Evolutionary conservation across 2,329 filamentous ascomycete genomes (phyloP).

Genomic region (Didymosphaeria variabile): DNA sequence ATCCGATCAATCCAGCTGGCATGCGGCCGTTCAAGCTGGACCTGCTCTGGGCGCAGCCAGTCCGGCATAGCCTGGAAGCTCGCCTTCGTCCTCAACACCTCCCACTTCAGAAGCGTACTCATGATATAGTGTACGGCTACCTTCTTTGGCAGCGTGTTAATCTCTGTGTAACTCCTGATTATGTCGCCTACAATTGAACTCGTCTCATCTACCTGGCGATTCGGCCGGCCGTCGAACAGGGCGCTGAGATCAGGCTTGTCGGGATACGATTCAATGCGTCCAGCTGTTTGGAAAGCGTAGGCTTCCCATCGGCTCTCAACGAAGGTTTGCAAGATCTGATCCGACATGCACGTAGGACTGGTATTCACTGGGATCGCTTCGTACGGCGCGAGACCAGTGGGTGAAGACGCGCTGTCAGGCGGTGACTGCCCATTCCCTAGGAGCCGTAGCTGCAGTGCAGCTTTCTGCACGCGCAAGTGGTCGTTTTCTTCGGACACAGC

Average conservation of each 20-base stretch:
- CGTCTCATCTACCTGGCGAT: conserved; percentile 29
- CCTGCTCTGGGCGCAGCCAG: conserved; percentile 31
- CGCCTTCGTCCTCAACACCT: conserved; percentile 27
- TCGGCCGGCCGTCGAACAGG: conserved; percentile 27
- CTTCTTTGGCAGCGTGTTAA: conserved; percentile 35
- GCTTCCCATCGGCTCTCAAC: conserved; percentile 30
- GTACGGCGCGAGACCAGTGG: conserved; percentile 17
- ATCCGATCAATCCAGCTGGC: conserved; percentile 36
- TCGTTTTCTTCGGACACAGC: conserved; percentile 32
- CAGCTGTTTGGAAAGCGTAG: conserved; percentile 23
- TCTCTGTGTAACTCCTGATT: conserved; percentile 26
- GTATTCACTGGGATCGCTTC: conserved; percentile 34
- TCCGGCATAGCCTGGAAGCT: conserved; percentile 33
- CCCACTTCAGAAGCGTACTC: conserved; percentile 37
- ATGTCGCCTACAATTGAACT: conserved; percentile 26
- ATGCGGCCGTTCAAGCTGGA: conserved; percentile 30
- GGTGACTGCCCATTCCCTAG: conserved; percentile 26
- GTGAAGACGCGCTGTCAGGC: conserved; percentile 8
- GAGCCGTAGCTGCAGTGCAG: conserved; percentile 30
- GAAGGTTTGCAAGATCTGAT: conserved; percentile 36
- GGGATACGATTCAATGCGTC: conserved; percentile 24
- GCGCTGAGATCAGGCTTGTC: conserved; percentile 29
- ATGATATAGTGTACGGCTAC: conserved; percentile 36
- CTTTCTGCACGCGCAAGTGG: conserved; percentile 32
- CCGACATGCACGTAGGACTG: conserved; percentile 28